phyloP scores from a whole-genome alignment of 768 basidiomycete genomes.

The Boletus rubropictus region DNA sequence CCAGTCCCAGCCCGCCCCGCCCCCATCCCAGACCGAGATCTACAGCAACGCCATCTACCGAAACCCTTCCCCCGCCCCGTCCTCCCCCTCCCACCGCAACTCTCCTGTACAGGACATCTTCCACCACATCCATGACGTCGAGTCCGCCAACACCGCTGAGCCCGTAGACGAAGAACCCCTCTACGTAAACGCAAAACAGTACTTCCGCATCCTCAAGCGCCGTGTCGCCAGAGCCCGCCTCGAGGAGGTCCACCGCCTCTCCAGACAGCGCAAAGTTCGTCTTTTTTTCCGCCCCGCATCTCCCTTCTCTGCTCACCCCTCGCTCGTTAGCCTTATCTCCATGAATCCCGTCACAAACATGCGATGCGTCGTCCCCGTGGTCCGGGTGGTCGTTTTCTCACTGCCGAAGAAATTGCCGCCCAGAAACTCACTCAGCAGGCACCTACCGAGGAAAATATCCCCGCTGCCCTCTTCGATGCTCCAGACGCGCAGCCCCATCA shows the following conservation, averaged over 20 bases:
- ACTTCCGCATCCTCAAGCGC: slow-evolving; percentile 95
- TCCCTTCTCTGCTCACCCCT: slow-evolving; percentile 1
- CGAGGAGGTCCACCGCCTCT: slow-evolving; percentile 90
- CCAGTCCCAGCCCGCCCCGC: slow-evolving; percentile 18
- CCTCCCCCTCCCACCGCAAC: slow-evolving; percentile 25
- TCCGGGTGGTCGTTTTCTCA: slow-evolving; percentile 95
- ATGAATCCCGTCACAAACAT: slow-evolving; percentile 96
- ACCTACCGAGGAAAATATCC: slow-evolving; percentile 20
- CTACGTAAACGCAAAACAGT: slow-evolving; percentile 99
- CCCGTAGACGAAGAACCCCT: slow-evolving; percentile 86
- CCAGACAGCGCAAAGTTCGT: slow-evolving; percentile 83
- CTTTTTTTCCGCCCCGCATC: neutral
- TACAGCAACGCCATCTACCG: slow-evolving; percentile 22
- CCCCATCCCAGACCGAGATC: slow-evolving; percentile 20
- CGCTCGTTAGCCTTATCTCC: slow-evolving; percentile 79
- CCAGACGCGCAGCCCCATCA: slow-evolving; percentile 10
- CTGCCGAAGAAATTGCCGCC: slow-evolving; percentile 89
- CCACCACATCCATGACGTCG: slow-evolving; percentile 26
- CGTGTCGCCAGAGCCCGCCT: slow-evolving; percentile 85
- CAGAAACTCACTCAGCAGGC: slow-evolving; percentile 47
- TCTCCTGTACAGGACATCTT: slow-evolving; percentile 29
- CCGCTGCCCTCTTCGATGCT: slow-evolving; percentile 17
- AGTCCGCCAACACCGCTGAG: slow-evolving; percentile 12
- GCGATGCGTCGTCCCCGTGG: slow-evolving; percentile 96
- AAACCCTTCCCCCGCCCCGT: slow-evolving; percentile 29